Base-by-base conservation (phyloP, 2,329 filamentous ascomycete species). In the Emergomyces africanus region DNA sequence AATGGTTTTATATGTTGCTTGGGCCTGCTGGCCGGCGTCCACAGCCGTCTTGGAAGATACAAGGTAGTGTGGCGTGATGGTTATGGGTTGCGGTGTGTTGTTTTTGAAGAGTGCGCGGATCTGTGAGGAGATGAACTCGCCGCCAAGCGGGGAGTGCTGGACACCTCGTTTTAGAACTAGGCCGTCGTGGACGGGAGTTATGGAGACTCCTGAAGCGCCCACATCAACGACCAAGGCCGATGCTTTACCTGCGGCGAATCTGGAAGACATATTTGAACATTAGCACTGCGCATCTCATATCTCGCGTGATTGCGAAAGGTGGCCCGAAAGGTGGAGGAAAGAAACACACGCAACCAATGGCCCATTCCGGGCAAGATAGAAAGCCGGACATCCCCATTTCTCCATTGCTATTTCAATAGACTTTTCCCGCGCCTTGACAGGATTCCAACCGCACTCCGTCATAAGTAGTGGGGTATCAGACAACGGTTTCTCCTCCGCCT, bases 391-490 rank as follows among this genome's bases (percentile, higher is more conserved):
- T 33, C 90, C 91, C 90, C 94, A 99, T 69, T 85, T 89, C 79
- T 99, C 94, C 86, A 99, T 96, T 61, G 90, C 90, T 63, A 97
- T 85, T 77, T 99, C 94, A 68, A 96, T 92, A 46, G 87, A 86
- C 81, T 94, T 95, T 77, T 99, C 94, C 61, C 95, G 82, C 61
- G 88, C 84, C 77, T 96, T 96, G 49, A 83, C 75, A 30, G 85
- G 81, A 74, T 96, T 97, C 91, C 92, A 97, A 12, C 89, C 88
- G 15, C 91, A 88, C 75, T 99, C 94, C 0, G 90, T 96, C 83
- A 99, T 87, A 61, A 99, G 79, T 61, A 99, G 77, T 8, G 94
- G 95, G 72, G 89, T 94, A 72, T 97, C 94, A 55, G 87, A 83
- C 62, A 99, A 79, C 8, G 89, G 84, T 74, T 90, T 94, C 72